Evolutionary conservation across 441 rosid genomes (phyloP), one percentile per base, ranked within the genome.

Genomic region (Jatropha multifida): DNA sequence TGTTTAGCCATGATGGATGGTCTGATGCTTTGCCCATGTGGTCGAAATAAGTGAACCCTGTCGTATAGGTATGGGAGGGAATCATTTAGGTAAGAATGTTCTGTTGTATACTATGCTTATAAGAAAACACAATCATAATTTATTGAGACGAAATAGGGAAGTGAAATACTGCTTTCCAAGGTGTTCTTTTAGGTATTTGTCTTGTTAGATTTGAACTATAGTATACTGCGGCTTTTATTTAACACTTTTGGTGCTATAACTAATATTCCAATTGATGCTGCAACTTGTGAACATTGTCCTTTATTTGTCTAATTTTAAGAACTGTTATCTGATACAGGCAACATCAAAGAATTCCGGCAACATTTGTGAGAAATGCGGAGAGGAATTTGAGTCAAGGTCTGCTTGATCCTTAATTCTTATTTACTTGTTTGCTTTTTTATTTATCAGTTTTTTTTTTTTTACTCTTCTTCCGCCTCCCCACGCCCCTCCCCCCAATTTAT

Each of bases 291-390:
- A 26, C 65, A 14, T 46, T 65, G 62, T 38, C 68, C 13, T n/a
- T 54, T 61, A 40, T 23, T 38, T 59, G 20, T 72, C 76, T 79
- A 76, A 80, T 80, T 63, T 18, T 10, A 4, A 41, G 54, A 60
- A 12, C 62, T 78, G 23, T 60, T 13, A 62, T 77, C 27, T 60
- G 61, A 76, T 67, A 81, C 93, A 95, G 99, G 91, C 85, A 58
- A 58, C 85, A 38, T 5, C 83, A 0, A 93, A 90, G 83, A 81
- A 85, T 80, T 73, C 84, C 66, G 80, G 86, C 80, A 86, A 90
- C 81, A 44, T 73, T 18, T 96, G 99, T 17, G 97, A 92, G 69
- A 84, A 83, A 72, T 96, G 99, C 46, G 97, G 92, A 61, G 93
- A 89, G 80, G 98, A 92, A 76, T 23, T 23, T 23, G 23, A 87